Conservation (phyloP, 75 land plant genomes). For the Cryptomeria japonica region DNA sequence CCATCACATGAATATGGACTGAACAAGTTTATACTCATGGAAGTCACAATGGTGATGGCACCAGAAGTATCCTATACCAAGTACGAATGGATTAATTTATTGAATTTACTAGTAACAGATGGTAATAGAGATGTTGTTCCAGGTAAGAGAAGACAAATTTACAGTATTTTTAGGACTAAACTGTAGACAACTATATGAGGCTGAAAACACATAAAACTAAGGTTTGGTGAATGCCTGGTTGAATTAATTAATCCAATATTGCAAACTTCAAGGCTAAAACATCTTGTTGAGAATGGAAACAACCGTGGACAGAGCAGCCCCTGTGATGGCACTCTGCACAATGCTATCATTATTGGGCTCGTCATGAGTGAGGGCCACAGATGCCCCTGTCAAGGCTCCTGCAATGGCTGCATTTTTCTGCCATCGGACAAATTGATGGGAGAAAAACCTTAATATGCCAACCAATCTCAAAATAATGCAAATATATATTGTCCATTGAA, state of each 20-base stretch:
- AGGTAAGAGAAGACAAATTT: no score
- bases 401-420: conserved; percentile 79
- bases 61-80: no score
- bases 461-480: neutral
- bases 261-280: conserved; percentile 21
- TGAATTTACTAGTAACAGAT: no score
- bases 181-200: neutral
- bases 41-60: no score
- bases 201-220: no score
- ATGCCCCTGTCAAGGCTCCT: conserved; percentile 68
- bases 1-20: no score
- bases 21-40: no score
- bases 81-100: no score
- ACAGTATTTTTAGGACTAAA: neutral
- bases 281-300: conserved; percentile 60
- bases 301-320: conserved; percentile 73
- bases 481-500: no score
- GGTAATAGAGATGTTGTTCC: no score
- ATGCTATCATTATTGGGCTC: conserved; percentile 46
- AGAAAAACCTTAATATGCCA: neutral
- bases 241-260: neutral
- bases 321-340: conserved; percentile 63
- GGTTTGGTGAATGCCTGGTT: no score
- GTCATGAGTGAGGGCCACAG: conserved; percentile 50
- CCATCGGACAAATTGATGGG: neutral